These are phyloP conservation scores for Vicia villosa DNA, from an alignment of 306 rosid species.

Conservation along the genomic window DNA sequence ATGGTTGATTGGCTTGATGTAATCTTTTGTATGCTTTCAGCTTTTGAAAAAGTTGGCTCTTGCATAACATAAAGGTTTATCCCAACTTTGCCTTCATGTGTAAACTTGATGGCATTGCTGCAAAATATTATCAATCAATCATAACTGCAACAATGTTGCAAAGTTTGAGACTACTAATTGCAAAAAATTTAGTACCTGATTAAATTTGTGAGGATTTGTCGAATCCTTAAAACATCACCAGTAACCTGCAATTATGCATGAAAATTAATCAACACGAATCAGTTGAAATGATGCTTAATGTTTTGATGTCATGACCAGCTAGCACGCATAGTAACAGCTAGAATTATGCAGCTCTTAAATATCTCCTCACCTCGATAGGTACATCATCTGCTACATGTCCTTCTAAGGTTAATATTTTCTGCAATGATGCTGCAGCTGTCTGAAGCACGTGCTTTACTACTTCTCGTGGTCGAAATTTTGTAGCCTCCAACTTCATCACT, in stretches of 20 bases:
- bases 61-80: conserved; percentile 66
- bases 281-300: neutral
- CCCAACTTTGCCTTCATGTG: conserved; percentile 93
- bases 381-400: conserved; percentile 86
- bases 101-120: conserved; percentile 96
- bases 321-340: neutral
- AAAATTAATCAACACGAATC: conserved; percentile 62
- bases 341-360: neutral
- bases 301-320: neutral
- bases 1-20: conserved; percentile 40
- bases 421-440: conserved; percentile 93
- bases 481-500: conserved; percentile 92
- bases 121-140: conserved; percentile 7
- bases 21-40: conserved; percentile 45
- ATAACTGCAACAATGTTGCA: neutral
- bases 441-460: conserved; percentile 92
- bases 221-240: conserved; percentile 91
- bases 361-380: conserved; percentile 80
- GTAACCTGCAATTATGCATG: conserved; percentile 64
- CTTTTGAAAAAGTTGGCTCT: conserved; percentile 52
- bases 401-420: conserved; percentile 78
- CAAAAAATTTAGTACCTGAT: conserved; percentile 55
- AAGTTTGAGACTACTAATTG: neutral
- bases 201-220: conserved; percentile 92
- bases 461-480: conserved; percentile 88